Percentiles rank a stretch among this genome's conserved stretches.
phyloP scores from a whole-genome alignment of 1,284 basidiomycete genomes.

The Peniophora sp. region DNA sequence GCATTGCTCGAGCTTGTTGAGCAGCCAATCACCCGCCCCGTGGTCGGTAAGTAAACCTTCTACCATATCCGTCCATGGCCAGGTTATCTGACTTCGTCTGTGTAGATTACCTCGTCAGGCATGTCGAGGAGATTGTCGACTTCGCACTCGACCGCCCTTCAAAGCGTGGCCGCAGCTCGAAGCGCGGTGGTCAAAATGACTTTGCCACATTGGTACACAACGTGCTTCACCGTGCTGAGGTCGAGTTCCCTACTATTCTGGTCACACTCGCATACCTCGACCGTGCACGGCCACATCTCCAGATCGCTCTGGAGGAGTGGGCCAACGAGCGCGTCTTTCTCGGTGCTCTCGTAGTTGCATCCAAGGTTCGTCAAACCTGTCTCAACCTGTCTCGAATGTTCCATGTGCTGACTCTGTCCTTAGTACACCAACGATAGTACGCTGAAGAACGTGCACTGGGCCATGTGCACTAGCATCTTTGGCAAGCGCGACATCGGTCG shows the following conservation, averaged over 20 bases:
- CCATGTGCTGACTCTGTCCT: slow-evolving; percentile 13
- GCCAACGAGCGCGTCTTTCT: slow-evolving; percentile 70
- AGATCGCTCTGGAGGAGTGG: slow-evolving; percentile 72
- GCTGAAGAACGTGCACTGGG: slow-evolving; percentile 73
- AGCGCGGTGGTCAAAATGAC: slow-evolving; percentile 40
- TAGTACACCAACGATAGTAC: slow-evolving; percentile 71
- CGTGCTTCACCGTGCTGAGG: slow-evolving; percentile 60
- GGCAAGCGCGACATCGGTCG: slow-evolving; percentile 71
- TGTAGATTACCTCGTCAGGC: slow-evolving; percentile 60
- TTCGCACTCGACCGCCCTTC: slow-evolving; percentile 59
- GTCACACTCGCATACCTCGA: slow-evolving; percentile 63
- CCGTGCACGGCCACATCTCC: slow-evolving; percentile 62
- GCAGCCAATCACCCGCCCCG: slow-evolving; percentile 44
- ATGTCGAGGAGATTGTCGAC: slow-evolving; percentile 63
- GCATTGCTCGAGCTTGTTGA: slow-evolving; percentile 58
- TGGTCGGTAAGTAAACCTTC: slow-evolving; percentile 45
- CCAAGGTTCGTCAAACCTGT: slow-evolving; percentile 46
- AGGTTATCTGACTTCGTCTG: slow-evolving; percentile 3
- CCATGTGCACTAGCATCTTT: slow-evolving; percentile 69
- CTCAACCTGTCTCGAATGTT: slow-evolving; percentile 7
- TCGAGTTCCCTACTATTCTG: slow-evolving; percentile 55
- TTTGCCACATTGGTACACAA: slow-evolving; percentile 57
- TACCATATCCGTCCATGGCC: slow-evolving; percentile 2
- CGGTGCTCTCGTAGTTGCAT: slow-evolving; percentile 62
- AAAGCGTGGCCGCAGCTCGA: slow-evolving; percentile 38